These are phyloP conservation scores for Metschnikowia santaceciliae DNA, from an alignment of 805 yeast species.

Conservation along the genomic window DNA sequence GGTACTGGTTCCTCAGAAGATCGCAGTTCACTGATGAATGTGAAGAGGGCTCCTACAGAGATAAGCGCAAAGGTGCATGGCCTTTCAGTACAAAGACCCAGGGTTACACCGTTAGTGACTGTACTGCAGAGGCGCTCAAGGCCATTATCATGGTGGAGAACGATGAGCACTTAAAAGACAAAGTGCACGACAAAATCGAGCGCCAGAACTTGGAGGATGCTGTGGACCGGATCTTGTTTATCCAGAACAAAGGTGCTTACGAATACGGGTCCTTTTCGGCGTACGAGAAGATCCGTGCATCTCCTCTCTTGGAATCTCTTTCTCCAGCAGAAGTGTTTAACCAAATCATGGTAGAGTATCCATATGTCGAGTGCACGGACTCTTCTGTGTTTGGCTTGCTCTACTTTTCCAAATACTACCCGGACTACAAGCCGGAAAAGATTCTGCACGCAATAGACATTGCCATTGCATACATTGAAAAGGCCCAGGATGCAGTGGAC, in stretches of 20 bases:
- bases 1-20: slow-evolving; percentile 67
- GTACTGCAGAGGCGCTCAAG: slow-evolving; percentile 93
- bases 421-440: slow-evolving; percentile 60
- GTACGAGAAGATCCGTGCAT: slow-evolving; percentile 81
- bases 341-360: slow-evolving; percentile 97
- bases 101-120: slow-evolving; percentile 95
- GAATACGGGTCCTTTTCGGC: slow-evolving; percentile 92
- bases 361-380: slow-evolving; percentile 97
- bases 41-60: slow-evolving; percentile 74
- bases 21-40: slow-evolving; percentile 86
- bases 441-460: slow-evolving; percentile 65
- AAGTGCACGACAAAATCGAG: slow-evolving; percentile 43
- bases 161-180: slow-evolving; percentile 42
- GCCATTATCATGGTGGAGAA: slow-evolving; percentile 89
- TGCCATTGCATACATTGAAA: slow-evolving; percentile 69
- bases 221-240: slow-evolving; percentile 66
- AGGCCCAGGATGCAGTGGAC: slow-evolving; percentile 59
- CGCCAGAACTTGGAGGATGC: slow-evolving; percentile 57
- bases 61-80: slow-evolving; percentile 85
- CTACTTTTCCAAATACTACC: slow-evolving; percentile 63
- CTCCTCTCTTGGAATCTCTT: slow-evolving; percentile 67
- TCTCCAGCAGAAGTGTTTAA: slow-evolving; percentile 99
- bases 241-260: slow-evolving; percentile 76
- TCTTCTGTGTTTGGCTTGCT: slow-evolving; percentile 87
- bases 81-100: slow-evolving; percentile 94